phyloP scores from a whole-genome alignment of 306 rosid genomes.

The Geum urbanum region DNA sequence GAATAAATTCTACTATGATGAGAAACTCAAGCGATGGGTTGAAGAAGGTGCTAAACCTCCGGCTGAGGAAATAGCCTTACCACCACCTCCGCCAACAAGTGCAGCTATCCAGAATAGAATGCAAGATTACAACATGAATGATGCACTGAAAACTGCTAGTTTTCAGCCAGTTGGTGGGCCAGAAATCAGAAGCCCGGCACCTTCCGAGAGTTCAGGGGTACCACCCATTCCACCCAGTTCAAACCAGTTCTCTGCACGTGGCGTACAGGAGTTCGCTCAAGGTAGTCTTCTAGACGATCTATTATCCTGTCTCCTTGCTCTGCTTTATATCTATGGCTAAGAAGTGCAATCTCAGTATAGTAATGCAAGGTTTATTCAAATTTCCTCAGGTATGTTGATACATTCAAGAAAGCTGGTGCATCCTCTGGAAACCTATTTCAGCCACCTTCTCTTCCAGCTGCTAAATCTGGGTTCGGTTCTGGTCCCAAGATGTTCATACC shows the following conservation, averaged over 20 bases:
- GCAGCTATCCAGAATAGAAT: constrained; percentile 56
- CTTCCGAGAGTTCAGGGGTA: constrained; percentile 46
- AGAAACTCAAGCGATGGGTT: constrained; percentile 79
- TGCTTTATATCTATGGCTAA: not conserved
- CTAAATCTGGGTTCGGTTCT: constrained; percentile 46
- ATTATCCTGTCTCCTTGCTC: constrained; percentile 2
- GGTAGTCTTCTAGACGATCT: constrained; percentile 29
- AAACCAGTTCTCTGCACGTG: constrained; percentile 63
- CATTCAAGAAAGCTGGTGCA: constrained; percentile 63
- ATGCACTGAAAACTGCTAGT: constrained; percentile 15
- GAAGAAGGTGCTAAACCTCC: constrained; percentile 74
- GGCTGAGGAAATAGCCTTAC: constrained; percentile 54
- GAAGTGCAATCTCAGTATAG: not conserved
- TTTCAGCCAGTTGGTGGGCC: constrained; percentile 21
- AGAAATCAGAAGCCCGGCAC: constrained; percentile 25
- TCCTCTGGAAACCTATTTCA: constrained; percentile 50
- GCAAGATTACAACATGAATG: constrained; percentile 40
- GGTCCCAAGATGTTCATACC: constrained; percentile 71
- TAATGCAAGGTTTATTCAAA: constrained; percentile 5
- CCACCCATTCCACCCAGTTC: constrained; percentile 57
- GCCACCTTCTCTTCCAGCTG: constrained; percentile 53
- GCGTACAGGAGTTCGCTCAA: constrained; percentile 54
- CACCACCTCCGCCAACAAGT: constrained; percentile 69
- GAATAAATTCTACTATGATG: constrained; percentile 69
- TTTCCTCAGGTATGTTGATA: constrained; percentile 68